phyloP scores from a whole-genome alignment of 148 eudicot genomes.

The Pharnaceum exiguum region DNA sequence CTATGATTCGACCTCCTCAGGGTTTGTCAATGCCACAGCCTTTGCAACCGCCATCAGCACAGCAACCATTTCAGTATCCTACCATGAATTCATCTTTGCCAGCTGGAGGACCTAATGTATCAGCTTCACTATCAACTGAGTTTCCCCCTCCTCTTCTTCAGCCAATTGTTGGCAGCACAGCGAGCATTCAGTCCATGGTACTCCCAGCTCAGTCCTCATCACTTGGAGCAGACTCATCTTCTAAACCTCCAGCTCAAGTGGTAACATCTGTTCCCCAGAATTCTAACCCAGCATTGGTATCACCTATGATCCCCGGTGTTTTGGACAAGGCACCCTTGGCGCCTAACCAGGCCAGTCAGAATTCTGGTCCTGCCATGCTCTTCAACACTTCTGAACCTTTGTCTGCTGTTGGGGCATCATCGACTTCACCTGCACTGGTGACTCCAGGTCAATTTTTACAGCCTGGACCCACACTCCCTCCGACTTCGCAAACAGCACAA shows the following conservation, averaged over 20 bases:
- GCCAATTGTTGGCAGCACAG: slow-evolving; percentile 27
- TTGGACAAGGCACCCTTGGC: slow-evolving; percentile 26
- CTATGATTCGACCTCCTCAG: slow-evolving; percentile 29
- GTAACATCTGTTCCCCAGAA: slow-evolving; percentile 21
- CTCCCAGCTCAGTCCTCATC: slow-evolving; percentile 27
- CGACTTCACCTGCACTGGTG: slow-evolving; percentile 37
- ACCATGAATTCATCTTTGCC: slow-evolving; percentile 29
- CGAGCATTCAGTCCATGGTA: slow-evolving; percentile 22
- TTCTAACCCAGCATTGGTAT: slow-evolving; percentile 23
- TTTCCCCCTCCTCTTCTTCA: slow-evolving; percentile 29
- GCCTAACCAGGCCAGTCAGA: slow-evolving; percentile 26
- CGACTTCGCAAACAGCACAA: slow-evolving; percentile 25
- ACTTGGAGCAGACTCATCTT: slow-evolving; percentile 17
- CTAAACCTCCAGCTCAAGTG: slow-evolving; percentile 25
- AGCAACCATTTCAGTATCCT: slow-evolving; percentile 29
- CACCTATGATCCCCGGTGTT: slow-evolving; percentile 23
- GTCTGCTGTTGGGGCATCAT: slow-evolving; percentile 26
- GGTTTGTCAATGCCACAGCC: slow-evolving; percentile 28
- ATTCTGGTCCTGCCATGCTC: slow-evolving; percentile 23
- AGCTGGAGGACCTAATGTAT: slow-evolving; percentile 21
- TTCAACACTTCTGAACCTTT: slow-evolving; percentile 33
- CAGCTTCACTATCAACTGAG: slow-evolving; percentile 27
- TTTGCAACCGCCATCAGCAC: slow-evolving; percentile 23
- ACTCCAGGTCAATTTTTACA: slow-evolving; percentile 56
- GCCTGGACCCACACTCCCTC: slow-evolving; percentile 35